Conservation (phyloP, 2,329 filamentous ascomycete species). For the Cercospora zeae-maydis region DNA sequence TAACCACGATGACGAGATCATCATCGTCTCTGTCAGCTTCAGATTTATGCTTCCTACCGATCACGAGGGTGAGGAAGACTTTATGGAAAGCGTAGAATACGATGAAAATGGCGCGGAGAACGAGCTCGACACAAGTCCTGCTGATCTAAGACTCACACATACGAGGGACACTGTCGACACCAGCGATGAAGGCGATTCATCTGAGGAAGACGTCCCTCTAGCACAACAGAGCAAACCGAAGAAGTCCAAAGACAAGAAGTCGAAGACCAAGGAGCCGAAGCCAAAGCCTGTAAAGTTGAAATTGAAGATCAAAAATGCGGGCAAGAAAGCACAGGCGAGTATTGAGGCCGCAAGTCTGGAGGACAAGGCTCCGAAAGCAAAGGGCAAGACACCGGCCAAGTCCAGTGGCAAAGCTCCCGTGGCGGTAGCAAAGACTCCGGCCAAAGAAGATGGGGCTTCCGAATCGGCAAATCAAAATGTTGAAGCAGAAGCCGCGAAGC, state of each 20-base stretch:
- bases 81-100: conserved; percentile 12
- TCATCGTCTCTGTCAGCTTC: conserved; percentile 68
- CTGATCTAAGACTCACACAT: conserved; percentile 38
- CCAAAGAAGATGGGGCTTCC: conserved; percentile 1
- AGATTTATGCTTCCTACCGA: conserved; percentile 67
- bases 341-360: not conserved
- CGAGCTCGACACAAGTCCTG: conserved; percentile 12
- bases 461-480: not conserved
- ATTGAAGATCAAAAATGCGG: conserved; percentile 16
- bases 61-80: conserved; percentile 47
- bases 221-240: conserved; percentile 11
- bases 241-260: conserved; percentile 6
- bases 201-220: conserved; percentile 13
- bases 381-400: conserved; percentile 8
- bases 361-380: conserved; percentile 15
- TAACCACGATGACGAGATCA: conserved; percentile 62
- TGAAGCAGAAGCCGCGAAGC: conserved; percentile 19
- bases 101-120: conserved; percentile 49
- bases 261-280: conserved; percentile 14
- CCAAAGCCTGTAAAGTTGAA: conserved; percentile 21
- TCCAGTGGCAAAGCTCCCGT: conserved; percentile 11
- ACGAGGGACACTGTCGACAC: conserved; percentile 53
- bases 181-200: conserved; percentile 49
- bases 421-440: conserved; percentile 8
- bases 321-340: conserved; percentile 8